phyloP scores from a whole-genome alignment of 2,329 filamentous ascomycete genomes.

The Trematosphaeria pertusa region DNA sequence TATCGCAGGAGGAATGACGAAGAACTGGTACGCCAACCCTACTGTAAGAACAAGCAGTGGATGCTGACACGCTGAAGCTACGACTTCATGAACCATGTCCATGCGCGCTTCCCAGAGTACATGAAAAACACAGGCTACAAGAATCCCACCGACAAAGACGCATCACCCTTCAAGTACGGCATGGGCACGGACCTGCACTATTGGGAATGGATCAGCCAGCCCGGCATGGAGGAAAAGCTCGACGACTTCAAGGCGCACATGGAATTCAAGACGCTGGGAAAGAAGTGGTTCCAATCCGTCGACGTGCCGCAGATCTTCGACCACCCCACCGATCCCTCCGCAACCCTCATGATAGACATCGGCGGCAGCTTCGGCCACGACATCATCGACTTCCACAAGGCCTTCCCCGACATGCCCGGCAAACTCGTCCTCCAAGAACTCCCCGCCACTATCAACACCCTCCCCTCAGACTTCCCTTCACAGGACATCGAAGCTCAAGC shows the following conservation, averaged over 20 bases:
- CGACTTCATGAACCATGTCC: neutral
- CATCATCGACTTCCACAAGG: slow-evolving; percentile 8
- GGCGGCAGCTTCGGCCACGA: slow-evolving; percentile 10
- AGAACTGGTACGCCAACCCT: slow-evolving; percentile 5
- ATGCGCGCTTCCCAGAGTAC: slow-evolving; percentile 6
- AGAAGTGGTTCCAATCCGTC: slow-evolving; percentile 11
- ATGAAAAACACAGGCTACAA: slow-evolving; percentile 4
- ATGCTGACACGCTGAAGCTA: neutral
- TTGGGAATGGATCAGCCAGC: slow-evolving; percentile 10
- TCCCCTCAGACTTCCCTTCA: neutral
- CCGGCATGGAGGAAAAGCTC: slow-evolving; percentile 3
- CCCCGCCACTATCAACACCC: slow-evolving; percentile 2
- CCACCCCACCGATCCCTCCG: neutral
- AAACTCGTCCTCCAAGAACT: slow-evolving; percentile 16
- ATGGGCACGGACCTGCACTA: slow-evolving; percentile 9
- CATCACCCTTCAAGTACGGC: slow-evolving; percentile 8
- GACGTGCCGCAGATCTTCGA: slow-evolving; percentile 2
- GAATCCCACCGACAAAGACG: slow-evolving; percentile 12
- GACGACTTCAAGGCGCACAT: slow-evolving; percentile 11
- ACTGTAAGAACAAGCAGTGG: too few species aligned
- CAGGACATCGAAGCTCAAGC: slow-evolving; percentile 2
- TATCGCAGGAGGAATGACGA: slow-evolving; percentile 5
- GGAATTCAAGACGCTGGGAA: slow-evolving; percentile 11
- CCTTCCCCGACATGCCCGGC: slow-evolving; percentile 9
- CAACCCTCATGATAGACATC: slow-evolving; percentile 8